Evolutionary conservation across 768 basidiomycete genomes (phyloP), one percentile per base, ranked within the genome.

Genomic region (Calocera cornea): DNA sequence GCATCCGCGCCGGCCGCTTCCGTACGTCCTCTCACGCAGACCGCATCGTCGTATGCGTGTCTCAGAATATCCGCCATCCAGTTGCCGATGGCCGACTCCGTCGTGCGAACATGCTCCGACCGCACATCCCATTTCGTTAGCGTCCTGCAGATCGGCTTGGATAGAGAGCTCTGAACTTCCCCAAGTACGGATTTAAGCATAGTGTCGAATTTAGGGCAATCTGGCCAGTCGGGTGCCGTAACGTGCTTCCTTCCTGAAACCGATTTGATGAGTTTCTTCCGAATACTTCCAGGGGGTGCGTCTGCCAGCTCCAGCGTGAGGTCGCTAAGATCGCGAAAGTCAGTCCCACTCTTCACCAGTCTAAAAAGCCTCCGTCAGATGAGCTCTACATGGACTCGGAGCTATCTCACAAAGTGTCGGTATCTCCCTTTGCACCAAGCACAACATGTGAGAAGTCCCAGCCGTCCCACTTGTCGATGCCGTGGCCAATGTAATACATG

Each of bases 301-400:
- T 83, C 77, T 31, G 79, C 77, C 16, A 95, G 77, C 67, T 85
- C 84, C 24, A 95, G 76, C 0, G 76, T 79, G 49, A 93, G 78
- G 69, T 90, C 89, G 65, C 90, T 91, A 24, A 95, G 78, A 70
- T 95, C 92, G 40, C 89, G 83, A 73, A 95, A 95, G 77, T 95
- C 92, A 1, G 87, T 89, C 8, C 93, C 93, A 72, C 90, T 92
- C 77, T 95, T 95, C 68, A 93, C 79, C 22, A 78, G 70, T 29
- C 70, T 70, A 12, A 27, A 19, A 11, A 1, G 63, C 34, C 7
- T 1, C 31, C n/a, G 34, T 40, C 1, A 54, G 49, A 63, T 19
- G 19, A 22, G 2, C 7, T 22, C 50, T 22, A 41, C 14, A 22
- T 41, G 12, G 7, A 27, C 11, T 2, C 2, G 44, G 19, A 50